A percentile compares a stretch with the other conserved stretches of the same genome.
Evolutionary conservation across 352 stramenopile species (phyloP).

Genomic region (Globisporangium abappressorium): DNA sequence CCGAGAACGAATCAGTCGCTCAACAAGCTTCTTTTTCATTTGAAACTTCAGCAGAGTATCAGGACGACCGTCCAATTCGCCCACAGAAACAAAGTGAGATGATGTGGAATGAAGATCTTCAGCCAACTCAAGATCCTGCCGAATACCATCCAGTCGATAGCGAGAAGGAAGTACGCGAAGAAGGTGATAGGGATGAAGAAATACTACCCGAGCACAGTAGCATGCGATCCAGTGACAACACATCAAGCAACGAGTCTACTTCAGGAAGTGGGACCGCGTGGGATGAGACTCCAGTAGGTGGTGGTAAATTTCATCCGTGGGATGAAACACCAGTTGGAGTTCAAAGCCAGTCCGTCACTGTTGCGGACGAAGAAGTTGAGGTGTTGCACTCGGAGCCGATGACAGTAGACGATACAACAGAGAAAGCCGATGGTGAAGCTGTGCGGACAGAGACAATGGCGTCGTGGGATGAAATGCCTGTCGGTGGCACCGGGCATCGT

Average conservation of each 20-base stretch:
- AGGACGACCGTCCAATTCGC: slow-evolving; percentile 21
- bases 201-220: not conserved
- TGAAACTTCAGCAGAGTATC: not conserved
- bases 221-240: not conserved
- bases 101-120: not conserved
- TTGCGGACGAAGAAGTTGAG: not conserved
- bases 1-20: not conserved
- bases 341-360: not conserved
- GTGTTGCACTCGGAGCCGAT: not conserved
- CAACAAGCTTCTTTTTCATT: not conserved
- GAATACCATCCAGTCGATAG: not conserved
- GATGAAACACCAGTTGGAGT: slow-evolving; percentile 7
- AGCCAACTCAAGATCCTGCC: not conserved
- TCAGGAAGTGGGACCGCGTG: not conserved
- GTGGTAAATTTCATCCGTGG: not conserved
- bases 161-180: not conserved
- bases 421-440: not conserved
- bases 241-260: not conserved
- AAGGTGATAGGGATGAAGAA: not conserved
- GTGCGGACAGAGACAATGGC: not conserved
- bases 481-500: not conserved
- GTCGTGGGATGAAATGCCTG: slow-evolving; percentile 9
- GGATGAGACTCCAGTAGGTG: slow-evolving; percentile 4
- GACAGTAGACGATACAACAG: not conserved
- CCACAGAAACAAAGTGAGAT: slow-evolving; percentile 4